Evolutionary conservation across 1,139 yeast species (phyloP).

Genomic region (Yamadazyma buinensis): DNA sequence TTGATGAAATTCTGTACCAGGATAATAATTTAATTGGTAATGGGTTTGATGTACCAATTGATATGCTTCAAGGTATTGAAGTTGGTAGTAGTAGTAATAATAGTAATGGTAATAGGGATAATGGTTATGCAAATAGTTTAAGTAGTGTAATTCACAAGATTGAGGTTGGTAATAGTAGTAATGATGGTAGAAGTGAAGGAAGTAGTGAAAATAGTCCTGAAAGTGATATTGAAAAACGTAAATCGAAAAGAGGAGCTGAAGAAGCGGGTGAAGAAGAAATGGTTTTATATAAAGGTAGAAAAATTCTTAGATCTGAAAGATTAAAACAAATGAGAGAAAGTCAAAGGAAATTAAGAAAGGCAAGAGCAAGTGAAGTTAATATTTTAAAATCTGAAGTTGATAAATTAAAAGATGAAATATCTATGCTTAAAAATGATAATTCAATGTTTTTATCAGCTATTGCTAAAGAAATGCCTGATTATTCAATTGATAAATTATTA

Average conservation of each 20-base stretch:
- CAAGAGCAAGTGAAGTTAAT: constrained; percentile 2
- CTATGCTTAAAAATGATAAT: constrained; percentile 3
- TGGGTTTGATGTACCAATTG: no score
- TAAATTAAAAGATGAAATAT: constrained; percentile 3
- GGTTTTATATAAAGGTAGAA: constrained; percentile 8
- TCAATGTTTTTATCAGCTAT: constrained; percentile 4
- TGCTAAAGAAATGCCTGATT: constrained; percentile 4
- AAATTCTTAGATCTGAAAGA: constrained; percentile 6
- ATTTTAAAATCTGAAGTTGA: constrained; percentile 3
- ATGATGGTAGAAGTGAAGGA: no score
- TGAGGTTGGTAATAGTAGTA: no score
- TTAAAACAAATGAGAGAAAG: constrained; percentile 9
- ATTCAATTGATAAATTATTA: constrained; percentile 5
- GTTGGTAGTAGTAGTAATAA: no score
- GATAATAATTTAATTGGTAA: no score
- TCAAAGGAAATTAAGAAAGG: constrained; percentile 5
- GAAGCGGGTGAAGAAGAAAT: constrained; percentile 5
- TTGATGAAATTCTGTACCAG: no score
- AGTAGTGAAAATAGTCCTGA: background rate
- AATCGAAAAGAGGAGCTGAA: no score
- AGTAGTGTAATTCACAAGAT: no score
- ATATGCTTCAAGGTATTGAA: no score
- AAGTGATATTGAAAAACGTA: background rate
- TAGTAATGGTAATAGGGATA: no score
- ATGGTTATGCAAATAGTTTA: no score